Conservation (phyloP, 345 rosid genomes). For the sweet orange (Citrus sinensis) region DVS_A1.0 CM039161.1:1903001-1903500, state of each 20-base stretch:
- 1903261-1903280: slow-evolving; percentile 60
- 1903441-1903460: slow-evolving; percentile 73
- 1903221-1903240: not conserved
- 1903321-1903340: slow-evolving; percentile 73
- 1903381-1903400: slow-evolving; percentile 67
- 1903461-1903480: slow-evolving; percentile 64
- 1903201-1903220: not conserved
- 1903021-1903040: slow-evolving; percentile 45
- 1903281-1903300: slow-evolving; percentile 67
- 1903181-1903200: not conserved
- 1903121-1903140: slow-evolving; percentile 53
- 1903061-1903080: slow-evolving; percentile 52
- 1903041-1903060: slow-evolving; percentile 75
- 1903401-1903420: slow-evolving; percentile 60
- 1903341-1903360: slow-evolving; percentile 64
- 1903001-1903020: slow-evolving; percentile 74
- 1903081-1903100: slow-evolving; percentile 19
- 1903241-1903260: slow-evolving; percentile 10
- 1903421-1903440: slow-evolving; percentile 71
- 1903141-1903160: slow-evolving; percentile 74
- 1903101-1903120: slow-evolving; percentile 69
- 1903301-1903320: slow-evolving; percentile 69
- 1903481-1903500: slow-evolving; percentile 24
- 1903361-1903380: slow-evolving; percentile 63
- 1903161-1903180: not conserved